Evolutionary conservation across 768 basidiomycete species (phyloP).

Genomic region (Phylloporus rhodoxanthus): DNA sequence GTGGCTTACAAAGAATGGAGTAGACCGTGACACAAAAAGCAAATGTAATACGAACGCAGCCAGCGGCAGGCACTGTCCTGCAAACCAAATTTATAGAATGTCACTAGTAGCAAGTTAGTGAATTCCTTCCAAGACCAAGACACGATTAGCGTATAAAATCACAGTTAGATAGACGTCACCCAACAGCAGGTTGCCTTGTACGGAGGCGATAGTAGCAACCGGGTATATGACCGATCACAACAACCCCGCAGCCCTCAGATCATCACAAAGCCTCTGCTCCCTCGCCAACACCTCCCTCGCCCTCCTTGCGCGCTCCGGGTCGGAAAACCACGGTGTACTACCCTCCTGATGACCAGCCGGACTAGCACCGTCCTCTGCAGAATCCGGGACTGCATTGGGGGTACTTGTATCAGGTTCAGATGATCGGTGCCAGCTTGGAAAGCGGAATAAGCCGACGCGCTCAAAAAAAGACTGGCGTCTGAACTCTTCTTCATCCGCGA

Average conservation of each 20-base stretch:
- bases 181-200: not conserved
- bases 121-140: not conserved
- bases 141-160: conserved; percentile 21
- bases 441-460: conserved; percentile 22
- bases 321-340: conserved; percentile 33
- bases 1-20: not conserved
- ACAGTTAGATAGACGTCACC: conserved; percentile 2
- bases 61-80: not conserved
- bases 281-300: conserved; percentile 43
- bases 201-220: conserved; percentile 1
- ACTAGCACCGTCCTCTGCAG: conserved; percentile 24
- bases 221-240: conserved; percentile 33
- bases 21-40: not conserved
- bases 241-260: conserved; percentile 60
- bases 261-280: conserved; percentile 53
- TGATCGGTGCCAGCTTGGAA: conserved; percentile 6
- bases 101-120: conserved; percentile 7
- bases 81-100: conserved; percentile 8
- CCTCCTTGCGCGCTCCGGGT: conserved; percentile 39
- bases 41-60: not conserved
- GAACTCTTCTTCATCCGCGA: conserved; percentile 23
- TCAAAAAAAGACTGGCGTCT: conserved; percentile 27
- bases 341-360: conserved; percentile 26
- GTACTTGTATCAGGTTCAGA: conserved; percentile 7
- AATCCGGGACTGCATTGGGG: conserved; percentile 7